These are phyloP conservation scores for Arctostaphylos glauca DNA, from an alignment of 148 eudicot species.

Conservation along the genomic window DNA sequence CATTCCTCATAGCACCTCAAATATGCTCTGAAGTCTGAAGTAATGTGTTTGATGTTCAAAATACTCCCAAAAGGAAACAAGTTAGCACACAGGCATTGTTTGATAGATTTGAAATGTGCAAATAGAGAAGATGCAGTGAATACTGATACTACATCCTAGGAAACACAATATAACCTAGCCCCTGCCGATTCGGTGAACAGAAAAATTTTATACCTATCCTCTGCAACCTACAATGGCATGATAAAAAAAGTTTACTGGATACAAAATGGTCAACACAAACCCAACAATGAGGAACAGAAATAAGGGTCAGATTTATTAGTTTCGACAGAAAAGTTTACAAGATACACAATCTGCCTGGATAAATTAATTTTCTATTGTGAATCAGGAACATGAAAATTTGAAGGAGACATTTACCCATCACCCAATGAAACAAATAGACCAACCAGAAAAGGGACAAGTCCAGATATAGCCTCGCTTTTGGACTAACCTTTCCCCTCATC, in stretches of 20 bases:
- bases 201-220: not conserved
- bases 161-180: not conserved
- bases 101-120: not conserved
- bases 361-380: conserved; percentile 20
- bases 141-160: not conserved
- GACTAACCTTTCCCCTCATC: conserved; percentile 18
- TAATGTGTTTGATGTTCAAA: not conserved
- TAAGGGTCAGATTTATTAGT: conserved; percentile 17
- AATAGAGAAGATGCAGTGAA: not conserved
- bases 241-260: not conserved
- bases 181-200: not conserved
- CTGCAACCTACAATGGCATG: not conserved
- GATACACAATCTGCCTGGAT: conserved; percentile 35
- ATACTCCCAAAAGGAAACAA: not conserved
- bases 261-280: not conserved
- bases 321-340: conserved; percentile 23
- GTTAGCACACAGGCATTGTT: not conserved
- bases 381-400: conserved; percentile 8
- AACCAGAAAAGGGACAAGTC: conserved; percentile 12
- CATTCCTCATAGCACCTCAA: not conserved
- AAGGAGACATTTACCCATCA: conserved; percentile 20
- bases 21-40: not conserved
- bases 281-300: conserved; percentile 12
- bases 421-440: conserved; percentile 27
- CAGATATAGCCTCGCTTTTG: conserved; percentile 7